Percentiles rank a stretch among this genome's conserved stretches.
These are phyloP conservation scores for Hypoxylon sp. DNA, from an alignment of 2,329 filamentous ascomycete species.

Conservation along the genomic window DNA sequence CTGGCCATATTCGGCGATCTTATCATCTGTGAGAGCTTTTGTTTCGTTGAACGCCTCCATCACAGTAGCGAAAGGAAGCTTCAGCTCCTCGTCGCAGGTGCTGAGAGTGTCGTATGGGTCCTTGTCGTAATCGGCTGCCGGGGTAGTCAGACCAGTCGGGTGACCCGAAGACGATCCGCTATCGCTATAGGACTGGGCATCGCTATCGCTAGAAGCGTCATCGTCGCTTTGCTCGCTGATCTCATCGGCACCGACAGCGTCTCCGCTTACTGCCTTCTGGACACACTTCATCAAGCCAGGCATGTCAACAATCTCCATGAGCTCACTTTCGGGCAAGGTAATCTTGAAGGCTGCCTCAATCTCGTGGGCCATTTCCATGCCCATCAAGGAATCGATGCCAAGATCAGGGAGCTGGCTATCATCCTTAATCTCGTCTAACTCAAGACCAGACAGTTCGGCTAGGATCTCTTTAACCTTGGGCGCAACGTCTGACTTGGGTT, in stretches of 20 bases:
- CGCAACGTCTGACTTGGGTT: conserved; percentile 23
- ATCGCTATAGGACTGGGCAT: conserved; percentile 26
- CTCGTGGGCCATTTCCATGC: conserved; percentile 63
- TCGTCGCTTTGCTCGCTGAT: conserved; percentile 36
- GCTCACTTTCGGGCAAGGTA: conserved; percentile 50
- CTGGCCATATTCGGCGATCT: conserved; percentile 44
- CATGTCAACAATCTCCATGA: conserved; percentile 55
- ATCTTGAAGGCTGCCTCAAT: conserved; percentile 58
- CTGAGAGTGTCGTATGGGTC: conserved; percentile 34
- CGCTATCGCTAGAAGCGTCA: conserved; percentile 34
- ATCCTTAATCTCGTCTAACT: conserved; percentile 56
- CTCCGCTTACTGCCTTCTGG: conserved; percentile 31
- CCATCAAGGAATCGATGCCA: conserved; percentile 67
- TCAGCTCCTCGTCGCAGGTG: conserved; percentile 32
- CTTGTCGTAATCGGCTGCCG: conserved; percentile 35
- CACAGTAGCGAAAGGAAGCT: conserved; percentile 41
- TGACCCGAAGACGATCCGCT: conserved; percentile 34
- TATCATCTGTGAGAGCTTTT: conserved; percentile 51
- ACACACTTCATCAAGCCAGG: conserved; percentile 52
- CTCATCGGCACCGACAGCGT: conserved; percentile 18
- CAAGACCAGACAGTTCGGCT: conserved; percentile 56
- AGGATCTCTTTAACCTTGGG: conserved; percentile 46
- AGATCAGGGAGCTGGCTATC: conserved; percentile 59
- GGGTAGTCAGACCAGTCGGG: conserved; percentile 37
- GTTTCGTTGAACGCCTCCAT: conserved; percentile 52